A percentile compares a stretch with the other conserved stretches of the same genome.
Evolutionary conservation across 495 filamentous ascomycete species (phyloP).

Genomic region (Annulohypoxylon stygium): DNA sequence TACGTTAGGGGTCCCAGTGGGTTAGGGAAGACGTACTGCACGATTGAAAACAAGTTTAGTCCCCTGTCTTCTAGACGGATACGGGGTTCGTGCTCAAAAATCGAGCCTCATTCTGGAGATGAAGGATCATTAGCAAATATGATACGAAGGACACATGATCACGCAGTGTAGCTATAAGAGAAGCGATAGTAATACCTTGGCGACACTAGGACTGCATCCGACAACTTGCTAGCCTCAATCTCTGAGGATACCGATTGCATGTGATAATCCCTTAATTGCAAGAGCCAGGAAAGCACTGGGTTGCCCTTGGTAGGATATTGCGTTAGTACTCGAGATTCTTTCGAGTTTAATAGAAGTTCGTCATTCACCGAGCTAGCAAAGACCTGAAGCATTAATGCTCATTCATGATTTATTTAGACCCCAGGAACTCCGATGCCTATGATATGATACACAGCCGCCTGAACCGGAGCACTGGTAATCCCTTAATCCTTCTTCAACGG

Average conservation of each 20-base stretch:
- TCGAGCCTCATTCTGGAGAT: background rate
- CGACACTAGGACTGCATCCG: background rate
- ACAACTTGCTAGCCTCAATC: background rate
- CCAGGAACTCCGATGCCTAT: conserved; percentile 40
- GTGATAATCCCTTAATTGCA: background rate
- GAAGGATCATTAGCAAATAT: background rate
- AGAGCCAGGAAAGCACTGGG: background rate
- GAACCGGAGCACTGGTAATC: conserved; percentile 23
- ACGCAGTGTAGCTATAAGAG: background rate
- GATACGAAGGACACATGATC: background rate
- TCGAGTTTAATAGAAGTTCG: background rate
- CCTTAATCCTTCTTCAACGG: conserved; percentile 91
- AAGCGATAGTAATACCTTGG: background rate
- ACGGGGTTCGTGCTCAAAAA: background rate
- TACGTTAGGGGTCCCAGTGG: conserved; percentile 2
- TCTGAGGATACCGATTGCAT: background rate
- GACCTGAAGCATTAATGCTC: background rate
- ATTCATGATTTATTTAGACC: conserved; percentile 42
- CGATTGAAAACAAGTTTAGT: conserved; percentile 1
- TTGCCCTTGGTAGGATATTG: background rate
- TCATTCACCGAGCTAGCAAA: background rate
- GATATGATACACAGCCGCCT: conserved; percentile 44
- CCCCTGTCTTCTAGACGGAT: background rate
- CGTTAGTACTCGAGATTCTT: background rate
- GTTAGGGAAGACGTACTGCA: background rate